Conservation (phyloP, 768 basidiomycete species). For the Plicaturopsis crispa region DNA sequence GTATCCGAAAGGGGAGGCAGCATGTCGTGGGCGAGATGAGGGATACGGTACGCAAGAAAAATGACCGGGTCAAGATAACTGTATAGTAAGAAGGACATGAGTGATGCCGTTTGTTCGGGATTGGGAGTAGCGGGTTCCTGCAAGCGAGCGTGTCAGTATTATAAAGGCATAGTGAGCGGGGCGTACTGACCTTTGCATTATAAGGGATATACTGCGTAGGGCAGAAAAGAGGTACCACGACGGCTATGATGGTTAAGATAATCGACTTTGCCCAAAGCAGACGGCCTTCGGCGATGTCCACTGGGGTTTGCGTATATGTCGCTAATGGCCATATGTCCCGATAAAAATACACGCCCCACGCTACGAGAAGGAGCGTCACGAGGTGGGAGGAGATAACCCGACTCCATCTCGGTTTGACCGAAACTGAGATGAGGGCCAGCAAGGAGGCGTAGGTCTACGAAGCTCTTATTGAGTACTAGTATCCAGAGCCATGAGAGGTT, state of each 20-base stretch:
- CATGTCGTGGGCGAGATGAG: slow-evolving; percentile 28
- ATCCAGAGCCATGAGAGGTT: no score
- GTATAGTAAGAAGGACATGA: slow-evolving; percentile 23
- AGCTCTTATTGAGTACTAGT: no score
- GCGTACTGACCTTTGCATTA: slow-evolving; percentile 40
- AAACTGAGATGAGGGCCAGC: slow-evolving; percentile 32
- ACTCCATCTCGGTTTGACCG: slow-evolving; percentile 28
- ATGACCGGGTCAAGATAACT: slow-evolving; percentile 37
- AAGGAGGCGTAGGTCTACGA: slow-evolving; percentile 36
- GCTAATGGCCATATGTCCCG: slow-evolving; percentile 55
- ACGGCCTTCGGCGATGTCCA: slow-evolving; percentile 39
- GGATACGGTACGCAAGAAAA: slow-evolving; percentile 24
- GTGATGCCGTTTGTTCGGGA: slow-evolving; percentile 34
- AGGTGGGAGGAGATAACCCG: slow-evolving; percentile 35
- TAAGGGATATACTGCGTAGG: slow-evolving; percentile 54
- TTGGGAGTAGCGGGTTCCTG: slow-evolving; percentile 21
- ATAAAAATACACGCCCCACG: slow-evolving; percentile 42
- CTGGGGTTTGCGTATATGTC: slow-evolving; percentile 41
- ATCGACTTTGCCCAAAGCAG: slow-evolving; percentile 47
- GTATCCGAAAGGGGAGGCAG: slow-evolving; percentile 45
- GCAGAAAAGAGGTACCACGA: slow-evolving; percentile 44
- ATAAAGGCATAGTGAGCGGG: not conserved
- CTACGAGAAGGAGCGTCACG: slow-evolving; percentile 36
- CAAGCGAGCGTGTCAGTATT: slow-evolving; percentile 6
- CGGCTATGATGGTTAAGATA: slow-evolving; percentile 35